Base-by-base conservation (phyloP, 148 eudicot genomes). In the Cornus suecica region DNA sequence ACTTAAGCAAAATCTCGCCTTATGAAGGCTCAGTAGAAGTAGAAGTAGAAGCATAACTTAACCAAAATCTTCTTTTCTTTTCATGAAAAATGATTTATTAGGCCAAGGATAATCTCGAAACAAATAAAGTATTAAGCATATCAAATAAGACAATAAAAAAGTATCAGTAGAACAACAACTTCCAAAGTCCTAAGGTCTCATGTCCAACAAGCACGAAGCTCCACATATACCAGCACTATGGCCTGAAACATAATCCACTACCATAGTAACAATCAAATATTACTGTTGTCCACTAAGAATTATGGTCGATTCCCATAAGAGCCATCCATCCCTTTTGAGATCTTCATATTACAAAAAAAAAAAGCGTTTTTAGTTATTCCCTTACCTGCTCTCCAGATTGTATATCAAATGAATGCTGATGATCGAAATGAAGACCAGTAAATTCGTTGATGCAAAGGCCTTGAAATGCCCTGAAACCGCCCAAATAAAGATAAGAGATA, bases 401-500 rank as follows among this genome's bases (percentile, higher is more conserved):
- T 79, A 92, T 64, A 80, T 95, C 99, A 73, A 81, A 87, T 66
- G 97, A 80, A 80, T 91, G 74, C 78, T 91, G 91, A 83, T 88
- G 92, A 71, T 95, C 97, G 80, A 95, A 95, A 68, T 91, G 79
- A 72, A 95, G 94, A 72, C 94, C 99, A 66, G 79, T 87, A 73
- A 95, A 92, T 83, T 95, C 99, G 77, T 92, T 95, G 78, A 95
- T 95, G 88, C 97, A 95, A 74, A 95, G 94, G 82, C 99, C 99
- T 89, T 95, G 93, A 84, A 92, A 95, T 51, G 97, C 99, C 99
- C 99, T 95, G 82, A 62, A 76, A 80, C 65, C 41, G 72, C 15
- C 45, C 58, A 15, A 71, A 52, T 10, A 63, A 24, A 69, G 60
- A 34, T 31, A 20, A 10, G 32, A 34, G 29, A 23, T 31, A 27